Evolutionary conservation across 129 eudicot genomes (phyloP).

Genomic region (Escallonia herrerae): DNA sequence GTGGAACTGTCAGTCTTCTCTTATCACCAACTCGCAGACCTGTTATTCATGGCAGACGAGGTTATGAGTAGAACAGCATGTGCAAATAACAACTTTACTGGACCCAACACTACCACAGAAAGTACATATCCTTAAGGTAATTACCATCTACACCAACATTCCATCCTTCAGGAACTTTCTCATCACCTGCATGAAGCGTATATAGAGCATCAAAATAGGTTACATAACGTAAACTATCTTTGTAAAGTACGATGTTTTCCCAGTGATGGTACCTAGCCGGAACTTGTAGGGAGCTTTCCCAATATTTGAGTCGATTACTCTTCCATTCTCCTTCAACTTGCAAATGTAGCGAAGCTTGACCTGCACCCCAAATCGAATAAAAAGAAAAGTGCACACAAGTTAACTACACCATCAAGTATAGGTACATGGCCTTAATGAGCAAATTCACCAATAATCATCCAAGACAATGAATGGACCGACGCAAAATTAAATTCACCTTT

Average conservation of each 20-base stretch:
- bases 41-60: slow-evolving; percentile 14
- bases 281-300: slow-evolving; percentile 58
- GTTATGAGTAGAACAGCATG: not conserved
- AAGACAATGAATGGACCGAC: not conserved
- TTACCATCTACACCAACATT: slow-evolving; percentile 82
- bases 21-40: slow-evolving; percentile 91
- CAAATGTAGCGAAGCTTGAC: slow-evolving; percentile 62
- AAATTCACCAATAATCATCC: not conserved
- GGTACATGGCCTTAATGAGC: not conserved
- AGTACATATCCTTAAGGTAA: slow-evolving; percentile 1
- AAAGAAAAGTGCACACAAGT: too few relatives aligned
- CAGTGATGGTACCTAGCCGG: slow-evolving; percentile 56
- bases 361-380: slow-evolving; percentile 25
- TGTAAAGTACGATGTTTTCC: not conserved
- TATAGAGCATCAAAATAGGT: too few relatives aligned
- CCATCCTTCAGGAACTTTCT: slow-evolving; percentile 56
- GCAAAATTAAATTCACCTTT: slow-evolving; percentile 41
- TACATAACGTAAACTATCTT: not conserved
- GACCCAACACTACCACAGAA: too few relatives aligned
- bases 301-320: slow-evolving; percentile 50
- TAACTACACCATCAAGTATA: not conserved
- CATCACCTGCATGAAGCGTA: slow-evolving; percentile 41
- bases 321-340: slow-evolving; percentile 65
- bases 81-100: not conserved
- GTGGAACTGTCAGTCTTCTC: slow-evolving; percentile 72